A percentile compares a stretch with the other conserved stretches of the same genome.
Conservation (phyloP, 495 filamentous ascomycete species). For the Hypoxylon fuscum region DNA sequence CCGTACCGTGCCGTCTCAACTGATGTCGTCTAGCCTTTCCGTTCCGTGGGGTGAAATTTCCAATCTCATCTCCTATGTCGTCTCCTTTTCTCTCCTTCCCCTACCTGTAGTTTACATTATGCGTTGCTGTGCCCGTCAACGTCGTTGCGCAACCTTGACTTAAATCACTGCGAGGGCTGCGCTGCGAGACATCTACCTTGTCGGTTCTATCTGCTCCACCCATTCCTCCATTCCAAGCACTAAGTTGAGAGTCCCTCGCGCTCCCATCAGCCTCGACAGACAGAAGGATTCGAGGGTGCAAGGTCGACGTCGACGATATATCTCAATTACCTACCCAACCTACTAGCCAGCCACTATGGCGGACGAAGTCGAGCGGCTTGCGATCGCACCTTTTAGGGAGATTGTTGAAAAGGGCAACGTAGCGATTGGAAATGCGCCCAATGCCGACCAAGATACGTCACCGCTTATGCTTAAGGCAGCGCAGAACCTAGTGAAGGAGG, state of each 20-base stretch:
- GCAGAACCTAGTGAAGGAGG: slow-evolving; percentile 50
- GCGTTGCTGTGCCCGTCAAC: slow-evolving; percentile 12
- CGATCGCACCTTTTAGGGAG: slow-evolving; percentile 51
- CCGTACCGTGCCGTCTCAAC: slow-evolving; percentile 25
- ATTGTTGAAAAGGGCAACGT: slow-evolving; percentile 51
- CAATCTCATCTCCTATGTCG: slow-evolving; percentile 16
- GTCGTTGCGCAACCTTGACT: slow-evolving; percentile 28
- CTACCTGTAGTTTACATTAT: slow-evolving; percentile 25
- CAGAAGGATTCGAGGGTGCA: slow-evolving; percentile 12
- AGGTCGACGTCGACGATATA: slow-evolving; percentile 20
- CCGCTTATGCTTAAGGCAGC: slow-evolving; percentile 53
- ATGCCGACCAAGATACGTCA: slow-evolving; percentile 40
- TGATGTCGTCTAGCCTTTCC: slow-evolving; percentile 23
- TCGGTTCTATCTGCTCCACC: slow-evolving; percentile 38
- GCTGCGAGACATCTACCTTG: slow-evolving; percentile 21
- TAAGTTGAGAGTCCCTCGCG: slow-evolving; percentile 11
- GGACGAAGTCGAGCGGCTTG: slow-evolving; percentile 51
- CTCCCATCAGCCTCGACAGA: slow-evolving; percentile 1
- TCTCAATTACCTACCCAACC: slow-evolving; percentile 14
- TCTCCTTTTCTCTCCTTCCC: slow-evolving; percentile 6
- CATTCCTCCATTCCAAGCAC: slow-evolving; percentile 23
- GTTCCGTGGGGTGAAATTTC: slow-evolving; percentile 38
- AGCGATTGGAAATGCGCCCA: slow-evolving; percentile 49
- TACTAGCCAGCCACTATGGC: slow-evolving; percentile 34
- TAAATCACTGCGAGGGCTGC: slow-evolving; percentile 27